Percentiles rank a stretch among this genome's conserved stretches.
phyloP scores from a whole-genome alignment of 805 yeast genomes.

The Yamadazyma kitorensis region DNA sequence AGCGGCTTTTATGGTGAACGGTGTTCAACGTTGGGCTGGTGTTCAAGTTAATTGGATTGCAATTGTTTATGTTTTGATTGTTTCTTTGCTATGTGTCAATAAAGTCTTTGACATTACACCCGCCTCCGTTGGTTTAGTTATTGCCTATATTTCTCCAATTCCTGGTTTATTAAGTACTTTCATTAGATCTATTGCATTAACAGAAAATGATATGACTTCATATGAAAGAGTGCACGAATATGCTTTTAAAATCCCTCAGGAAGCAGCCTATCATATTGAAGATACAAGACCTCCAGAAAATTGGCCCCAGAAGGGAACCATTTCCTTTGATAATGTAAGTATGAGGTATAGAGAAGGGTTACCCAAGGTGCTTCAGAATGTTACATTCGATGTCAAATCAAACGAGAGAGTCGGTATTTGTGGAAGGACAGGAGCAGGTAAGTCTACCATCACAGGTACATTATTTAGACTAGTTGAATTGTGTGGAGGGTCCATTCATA shows the following conservation, averaged over 20 bases:
- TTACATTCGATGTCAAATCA: conserved; percentile 44
- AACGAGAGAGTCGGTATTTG: conserved; percentile 78
- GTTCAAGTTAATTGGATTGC: conserved; percentile 30
- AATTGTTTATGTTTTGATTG: conserved; percentile 22
- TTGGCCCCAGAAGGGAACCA: conserved; percentile 52
- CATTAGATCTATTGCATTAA: conserved; percentile 32
- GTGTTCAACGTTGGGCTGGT: conserved; percentile 36
- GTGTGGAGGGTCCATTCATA: conserved; percentile 43
- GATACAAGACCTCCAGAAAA: conserved; percentile 25
- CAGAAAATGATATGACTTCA: conserved; percentile 38
- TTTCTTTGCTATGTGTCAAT: conserved; percentile 31
- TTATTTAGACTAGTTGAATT: conserved; percentile 57
- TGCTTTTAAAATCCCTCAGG: conserved; percentile 61
- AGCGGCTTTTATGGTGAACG: conserved; percentile 32
- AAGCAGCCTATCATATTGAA: conserved; percentile 54
- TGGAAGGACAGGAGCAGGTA: conserved; percentile 91
- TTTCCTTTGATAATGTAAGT: conserved; percentile 47
- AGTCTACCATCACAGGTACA: conserved; percentile 63
- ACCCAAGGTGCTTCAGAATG: conserved; percentile 53
- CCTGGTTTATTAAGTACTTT: conserved; percentile 34
- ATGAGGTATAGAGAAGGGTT: conserved; percentile 58
- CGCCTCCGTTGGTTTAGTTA: conserved; percentile 34
- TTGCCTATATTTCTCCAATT: conserved; percentile 32
- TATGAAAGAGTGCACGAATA: conserved; percentile 35
- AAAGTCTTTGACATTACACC: conserved; percentile 31